These are phyloP conservation scores for Dictyostelium discoideum DNA, from an alignment of 78 protist genomes.

Conservation along the genomic window dicty_2.7 NC_007089.4:525501-526000, in stretches of 20 bases:
- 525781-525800: constrained; percentile 21
- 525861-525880: neutral
- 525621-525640: neutral
- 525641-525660: too few species aligned
- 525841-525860: neutral
- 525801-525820: constrained; percentile 67
- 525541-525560: too few species aligned
- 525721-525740: constrained; percentile 10
- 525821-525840: constrained; percentile 36
- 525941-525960: constrained; percentile 6
- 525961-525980: constrained; percentile 20
- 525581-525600: too few species aligned
- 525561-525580: too few species aligned
- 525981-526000: constrained; percentile 49
- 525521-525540: too few species aligned
- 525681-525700: constrained; percentile 3
- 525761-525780: constrained; percentile 63
- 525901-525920: constrained; percentile 65
- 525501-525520: too few species aligned
- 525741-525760: constrained; percentile 73
- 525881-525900: constrained; percentile 57
- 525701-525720: constrained; percentile 41
- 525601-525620: too few species aligned
- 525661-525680: too few species aligned
- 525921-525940: constrained; percentile 81